Conservation (phyloP, 2,329 filamentous ascomycete species). For the Ceratocystis colombiana region DNA sequence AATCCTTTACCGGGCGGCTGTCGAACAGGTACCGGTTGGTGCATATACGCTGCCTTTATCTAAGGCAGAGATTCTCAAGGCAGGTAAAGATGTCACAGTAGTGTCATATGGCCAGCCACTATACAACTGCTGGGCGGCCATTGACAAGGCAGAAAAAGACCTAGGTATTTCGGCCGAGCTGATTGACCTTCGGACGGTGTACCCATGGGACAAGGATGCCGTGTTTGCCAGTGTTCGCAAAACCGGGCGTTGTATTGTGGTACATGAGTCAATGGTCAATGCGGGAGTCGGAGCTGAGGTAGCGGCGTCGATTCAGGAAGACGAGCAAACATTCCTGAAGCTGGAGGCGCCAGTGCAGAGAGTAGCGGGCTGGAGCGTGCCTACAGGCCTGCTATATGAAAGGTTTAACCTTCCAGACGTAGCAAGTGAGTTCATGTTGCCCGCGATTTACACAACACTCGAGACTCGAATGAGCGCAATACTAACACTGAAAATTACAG, state of each 20-base stretch:
- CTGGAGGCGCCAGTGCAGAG: conserved; percentile 77
- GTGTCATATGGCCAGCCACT: conserved; percentile 84
- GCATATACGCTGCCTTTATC: conserved; percentile 75
- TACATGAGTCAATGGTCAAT: conserved; percentile 88
- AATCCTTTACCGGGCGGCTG: conserved; percentile 79
- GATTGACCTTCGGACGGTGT: conserved; percentile 78
- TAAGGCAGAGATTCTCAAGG: conserved; percentile 74
- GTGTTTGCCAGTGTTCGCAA: conserved; percentile 75
- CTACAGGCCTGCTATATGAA: conserved; percentile 70
- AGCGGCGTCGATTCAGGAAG: conserved; percentile 77
- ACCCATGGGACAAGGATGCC: conserved; percentile 80
- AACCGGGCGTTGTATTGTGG: conserved; percentile 75
- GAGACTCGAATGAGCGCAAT: not conserved
- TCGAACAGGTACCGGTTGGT: conserved; percentile 77
- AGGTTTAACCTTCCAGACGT: conserved; percentile 76
- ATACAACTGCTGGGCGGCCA: conserved; percentile 70
- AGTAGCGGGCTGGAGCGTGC: conserved; percentile 83
- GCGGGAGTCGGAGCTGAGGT: conserved; percentile 83
- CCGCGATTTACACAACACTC: not conserved
- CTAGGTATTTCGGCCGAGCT: conserved; percentile 70
- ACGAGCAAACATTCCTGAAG: conserved; percentile 61
- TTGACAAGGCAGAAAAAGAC: conserved; percentile 64
- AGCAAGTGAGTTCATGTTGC: conserved; percentile 53
- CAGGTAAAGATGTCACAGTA: conserved; percentile 70
- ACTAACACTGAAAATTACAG: conserved; percentile 22